Conservation (phyloP, 345 rosid genomes). For the Arabis alpina region DNA sequence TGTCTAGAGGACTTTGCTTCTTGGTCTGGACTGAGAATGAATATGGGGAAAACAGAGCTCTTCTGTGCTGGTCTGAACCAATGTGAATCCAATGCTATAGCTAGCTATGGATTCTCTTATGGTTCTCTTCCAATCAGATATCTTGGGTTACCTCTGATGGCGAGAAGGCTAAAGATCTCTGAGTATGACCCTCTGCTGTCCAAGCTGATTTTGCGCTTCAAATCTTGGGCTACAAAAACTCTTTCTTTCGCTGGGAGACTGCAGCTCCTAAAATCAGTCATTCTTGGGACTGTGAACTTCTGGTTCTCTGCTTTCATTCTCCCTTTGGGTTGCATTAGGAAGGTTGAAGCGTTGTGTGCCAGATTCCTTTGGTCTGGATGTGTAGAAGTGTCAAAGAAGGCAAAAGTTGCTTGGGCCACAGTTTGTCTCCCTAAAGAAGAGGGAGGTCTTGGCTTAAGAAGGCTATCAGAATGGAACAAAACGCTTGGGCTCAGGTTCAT, state of each 20-base stretch:
- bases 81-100: neutral
- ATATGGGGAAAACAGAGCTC: neutral
- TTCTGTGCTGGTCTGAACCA: neutral
- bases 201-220: no score
- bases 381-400: no score
- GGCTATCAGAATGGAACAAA: no score
- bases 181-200: neutral
- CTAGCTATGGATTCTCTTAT: neutral
- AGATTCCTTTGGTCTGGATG: no score
- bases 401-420: no score
- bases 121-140: neutral
- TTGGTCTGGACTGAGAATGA: neutral
- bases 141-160: neutral
- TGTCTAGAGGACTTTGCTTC: neutral
- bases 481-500: no score
- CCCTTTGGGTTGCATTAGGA: no score
- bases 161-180: neutral
- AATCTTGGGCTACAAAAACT: neutral
- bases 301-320: neutral
- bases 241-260: neutral
- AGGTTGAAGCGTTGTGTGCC: no score
- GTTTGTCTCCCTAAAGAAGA: no score
- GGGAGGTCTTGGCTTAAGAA: no score
- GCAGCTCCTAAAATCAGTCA: neutral
- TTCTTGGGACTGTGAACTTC: neutral